Evolutionary conservation across 2,329 filamentous ascomycete genomes (phyloP), one percentile per base, ranked within the genome.

Genomic region (Nigrospora sphaerica): DNA sequence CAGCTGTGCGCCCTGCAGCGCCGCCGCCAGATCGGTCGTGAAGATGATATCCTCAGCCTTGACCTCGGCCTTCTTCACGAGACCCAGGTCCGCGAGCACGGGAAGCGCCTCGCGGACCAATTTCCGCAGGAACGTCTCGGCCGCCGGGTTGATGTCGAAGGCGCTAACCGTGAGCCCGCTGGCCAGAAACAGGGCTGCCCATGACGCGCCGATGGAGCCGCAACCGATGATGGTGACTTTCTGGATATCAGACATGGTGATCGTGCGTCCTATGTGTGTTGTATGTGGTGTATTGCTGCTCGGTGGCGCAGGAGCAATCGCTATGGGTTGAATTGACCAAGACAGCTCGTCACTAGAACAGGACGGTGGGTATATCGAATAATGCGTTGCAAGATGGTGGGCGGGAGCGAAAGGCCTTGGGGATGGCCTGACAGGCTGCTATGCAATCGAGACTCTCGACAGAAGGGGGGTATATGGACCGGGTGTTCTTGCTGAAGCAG

Each of bases 1-100:
- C 31, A 54, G 48, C 44, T 54, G 50, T 14, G 46, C 47, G 3
- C 45, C 48, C 17, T 39, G 13, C n/a, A 54, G 37, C 9, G 46
- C 46, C 3, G 33, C 23, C n/a, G 32, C 39, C 23, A 54, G 46
- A 41, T 52, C 40, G 1, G 46, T 50, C 23, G 50, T 52, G 42
- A 54, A 54, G 6, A 41, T 28, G 23, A 49, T 34, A 18, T 46
- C 47, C 14, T 48, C 43, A 31, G 49, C 33, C 34, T 48, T 51
- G 31, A 44, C 49, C 31, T 42, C 45, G 12, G 45, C 2, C 9
- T 51, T 53, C 32, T 50, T 46, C 10, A 52, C 31, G 12, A 52
- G 33, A 5, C 51, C 46, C 3, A 52, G 28, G 9, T 42, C 46
- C 1, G 49, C 39, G 3, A 53, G 37, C 6, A 54, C 46, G 3